phyloP scores from a whole-genome alignment of 2,329 filamentous ascomycete species.

The Corinectria fuckeliana region DNA sequence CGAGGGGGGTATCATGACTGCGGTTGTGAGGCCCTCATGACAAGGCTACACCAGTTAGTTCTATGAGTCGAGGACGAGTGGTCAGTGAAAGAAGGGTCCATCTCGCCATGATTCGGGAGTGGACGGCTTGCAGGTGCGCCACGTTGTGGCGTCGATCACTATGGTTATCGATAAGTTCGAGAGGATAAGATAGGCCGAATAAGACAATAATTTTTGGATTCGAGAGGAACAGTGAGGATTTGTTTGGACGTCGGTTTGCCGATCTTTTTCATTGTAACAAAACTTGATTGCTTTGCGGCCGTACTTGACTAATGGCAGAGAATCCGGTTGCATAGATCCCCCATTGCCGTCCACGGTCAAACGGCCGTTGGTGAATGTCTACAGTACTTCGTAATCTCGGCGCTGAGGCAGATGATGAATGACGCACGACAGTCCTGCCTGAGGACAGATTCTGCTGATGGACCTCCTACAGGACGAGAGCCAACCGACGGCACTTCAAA shows the following conservation, averaged over 20 bases:
- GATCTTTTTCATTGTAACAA: neutral
- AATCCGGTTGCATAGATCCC: neutral
- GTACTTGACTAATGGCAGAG: too few relatives aligned
- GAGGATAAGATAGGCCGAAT: constrained; percentile 23
- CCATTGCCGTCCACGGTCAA: neutral
- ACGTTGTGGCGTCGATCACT: constrained; percentile 15
- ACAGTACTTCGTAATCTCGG: constrained; percentile 9
- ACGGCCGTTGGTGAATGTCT: neutral
- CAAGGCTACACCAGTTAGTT: constrained; percentile 16
- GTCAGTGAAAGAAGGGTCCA: constrained; percentile 8
- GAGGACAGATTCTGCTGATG: neutral
- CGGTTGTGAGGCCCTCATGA: constrained; percentile 25
- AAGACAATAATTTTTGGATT: constrained; percentile 3
- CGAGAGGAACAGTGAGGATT: neutral
- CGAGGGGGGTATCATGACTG: constrained; percentile 29
- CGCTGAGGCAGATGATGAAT: constrained; percentile 33
- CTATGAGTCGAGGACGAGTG: constrained; percentile 5
- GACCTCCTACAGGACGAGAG: too few relatives aligned
- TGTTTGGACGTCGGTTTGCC: neutral
- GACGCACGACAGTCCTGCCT: neutral
- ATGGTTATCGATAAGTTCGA: constrained; percentile 20
- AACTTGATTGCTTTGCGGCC: neutral
- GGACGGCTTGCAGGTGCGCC: constrained; percentile 25
- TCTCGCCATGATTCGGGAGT: constrained; percentile 23
- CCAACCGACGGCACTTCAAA: too few relatives aligned